A percentile compares a stretch with the other conserved stretches of the same genome.
phyloP scores from a whole-genome alignment of 2,329 filamentous ascomycete genomes.

The Allantophomopsis cytisporea region DNA sequence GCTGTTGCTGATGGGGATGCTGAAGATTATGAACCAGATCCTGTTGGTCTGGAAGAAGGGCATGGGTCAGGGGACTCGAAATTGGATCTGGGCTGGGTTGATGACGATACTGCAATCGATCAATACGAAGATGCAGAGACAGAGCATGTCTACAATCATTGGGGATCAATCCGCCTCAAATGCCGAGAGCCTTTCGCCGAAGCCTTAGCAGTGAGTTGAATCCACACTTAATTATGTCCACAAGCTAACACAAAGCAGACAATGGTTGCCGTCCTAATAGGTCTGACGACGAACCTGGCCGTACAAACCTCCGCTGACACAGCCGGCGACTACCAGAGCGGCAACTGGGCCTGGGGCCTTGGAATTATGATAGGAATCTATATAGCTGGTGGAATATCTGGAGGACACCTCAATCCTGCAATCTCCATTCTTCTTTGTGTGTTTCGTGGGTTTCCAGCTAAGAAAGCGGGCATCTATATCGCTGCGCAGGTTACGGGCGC shows the following conservation, averaged over 20 bases:
- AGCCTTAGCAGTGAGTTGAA: conserved; percentile 26
- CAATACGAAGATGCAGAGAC: conserved; percentile 12
- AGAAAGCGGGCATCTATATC: conserved; percentile 34
- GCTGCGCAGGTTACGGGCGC: conserved; percentile 36
- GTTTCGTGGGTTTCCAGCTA: conserved; percentile 36
- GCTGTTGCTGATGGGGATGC: conserved; percentile 5
- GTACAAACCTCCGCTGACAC: conserved; percentile 15
- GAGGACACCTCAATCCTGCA: conserved; percentile 29
- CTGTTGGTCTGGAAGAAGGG: background rate
- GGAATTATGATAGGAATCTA: conserved; percentile 36
- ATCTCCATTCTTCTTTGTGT: conserved; percentile 29
- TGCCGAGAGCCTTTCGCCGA: conserved; percentile 39
- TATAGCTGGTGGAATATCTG: conserved; percentile 30
- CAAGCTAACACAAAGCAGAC: background rate
- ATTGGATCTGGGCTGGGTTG: conserved; percentile 5
- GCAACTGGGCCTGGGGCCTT: conserved; percentile 35
- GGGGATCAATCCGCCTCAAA: conserved; percentile 31
- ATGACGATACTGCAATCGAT: conserved; percentile 8
- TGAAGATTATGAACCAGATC: background rate
- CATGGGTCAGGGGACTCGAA: background rate
- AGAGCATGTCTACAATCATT: conserved; percentile 20
- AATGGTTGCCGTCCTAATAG: conserved; percentile 23
- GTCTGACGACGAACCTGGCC: conserved; percentile 33
- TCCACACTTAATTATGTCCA: background rate
- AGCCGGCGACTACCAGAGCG: conserved; percentile 27